Base-by-base conservation (phyloP, 805 yeast species). In the Cyberlindnera euphorbiae region DNA sequence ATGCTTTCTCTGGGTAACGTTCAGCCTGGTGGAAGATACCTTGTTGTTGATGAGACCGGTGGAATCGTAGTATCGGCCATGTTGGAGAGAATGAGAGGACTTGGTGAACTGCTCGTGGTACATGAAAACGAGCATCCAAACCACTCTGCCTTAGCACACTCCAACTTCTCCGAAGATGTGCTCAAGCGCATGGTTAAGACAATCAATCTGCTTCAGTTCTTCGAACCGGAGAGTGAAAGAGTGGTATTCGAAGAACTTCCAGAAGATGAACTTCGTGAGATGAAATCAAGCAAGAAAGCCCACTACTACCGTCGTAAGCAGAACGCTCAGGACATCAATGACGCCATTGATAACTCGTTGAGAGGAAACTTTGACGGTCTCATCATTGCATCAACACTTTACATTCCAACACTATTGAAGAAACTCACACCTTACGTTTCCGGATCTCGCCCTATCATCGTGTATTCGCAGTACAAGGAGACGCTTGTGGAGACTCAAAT, bases 121-220 rank as follows among this genome's bases (percentile, higher is more conserved):
- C 97, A 93, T 60, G 98, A 93, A 55, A 87, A 87, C 59, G 98
- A 93, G 58, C 97, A 90, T 55, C 79, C 95, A 3, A 89, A 89
- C 54, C 63, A 80, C 18, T 82, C 82, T 41, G 75, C 84, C 0
- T 61, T 90, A 39, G 73, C 75, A 43, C 77, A 76, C 52, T 71
- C 87, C 32, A 81, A 83, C 53, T 77, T 72, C 54, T 53, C 83
- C 1, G 77, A 73, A 21, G 73, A 69, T 18, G 56, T 67, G 30
- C 64, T 74, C 22, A 62, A 67, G 19, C 57, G 64, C 17, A 75
- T 82, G 70, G 73, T 88, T 33, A 74, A 78, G 51, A 72, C 85
- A 2, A 69, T 88, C 8, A 85, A 82, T 43, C 68, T 89, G 63
- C 67, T 90, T 36, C 96, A 93, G 52, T 77, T 83, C 47, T 67